Evolutionary conservation across 2,329 filamentous ascomycete species (phyloP).

Genomic region (Pseudodiploospora longispora): DNA sequence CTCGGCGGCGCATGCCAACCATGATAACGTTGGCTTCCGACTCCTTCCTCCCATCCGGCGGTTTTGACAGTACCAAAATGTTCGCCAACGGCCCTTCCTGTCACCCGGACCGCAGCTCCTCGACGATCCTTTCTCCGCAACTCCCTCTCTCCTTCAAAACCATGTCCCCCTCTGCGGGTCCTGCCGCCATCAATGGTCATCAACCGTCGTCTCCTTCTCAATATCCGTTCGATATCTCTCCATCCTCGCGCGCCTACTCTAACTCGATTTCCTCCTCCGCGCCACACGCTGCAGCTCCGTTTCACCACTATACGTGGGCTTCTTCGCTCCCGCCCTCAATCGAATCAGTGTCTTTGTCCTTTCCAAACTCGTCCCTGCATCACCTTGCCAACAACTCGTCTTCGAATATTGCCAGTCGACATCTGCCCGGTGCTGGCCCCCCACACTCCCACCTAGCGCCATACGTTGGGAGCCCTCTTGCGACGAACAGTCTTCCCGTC

Average conservation of each 20-base stretch:
- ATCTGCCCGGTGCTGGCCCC: no score
- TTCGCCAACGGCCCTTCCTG: conserved; percentile 14
- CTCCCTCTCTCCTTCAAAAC: background rate
- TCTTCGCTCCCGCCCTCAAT: background rate
- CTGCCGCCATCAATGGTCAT: background rate
- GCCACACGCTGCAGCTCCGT: background rate
- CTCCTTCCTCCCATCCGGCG: conserved; percentile 34
- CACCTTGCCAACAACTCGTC: background rate
- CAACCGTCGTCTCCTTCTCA: background rate
- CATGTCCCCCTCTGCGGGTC: background rate
- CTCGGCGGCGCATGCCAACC: background rate
- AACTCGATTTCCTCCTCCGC: background rate
- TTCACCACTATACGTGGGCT: background rate
- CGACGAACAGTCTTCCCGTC: conserved; percentile 5
- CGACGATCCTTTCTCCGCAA: conserved; percentile 4
- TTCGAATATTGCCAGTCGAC: no score
- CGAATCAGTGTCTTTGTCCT: background rate
- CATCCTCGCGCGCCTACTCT: background rate
- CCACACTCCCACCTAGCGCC: no score
- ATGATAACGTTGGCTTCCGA: conserved; percentile 36
- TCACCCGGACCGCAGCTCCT: conserved; percentile 1
- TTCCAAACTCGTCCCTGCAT: background rate
- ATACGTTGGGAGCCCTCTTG: background rate
- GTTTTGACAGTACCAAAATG: conserved; percentile 17
- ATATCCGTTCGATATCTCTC: background rate